These are phyloP conservation scores for Cyberlindnera maritima DNA, from an alignment of 805 yeast genomes.

Conservation along the genomic window DNA sequence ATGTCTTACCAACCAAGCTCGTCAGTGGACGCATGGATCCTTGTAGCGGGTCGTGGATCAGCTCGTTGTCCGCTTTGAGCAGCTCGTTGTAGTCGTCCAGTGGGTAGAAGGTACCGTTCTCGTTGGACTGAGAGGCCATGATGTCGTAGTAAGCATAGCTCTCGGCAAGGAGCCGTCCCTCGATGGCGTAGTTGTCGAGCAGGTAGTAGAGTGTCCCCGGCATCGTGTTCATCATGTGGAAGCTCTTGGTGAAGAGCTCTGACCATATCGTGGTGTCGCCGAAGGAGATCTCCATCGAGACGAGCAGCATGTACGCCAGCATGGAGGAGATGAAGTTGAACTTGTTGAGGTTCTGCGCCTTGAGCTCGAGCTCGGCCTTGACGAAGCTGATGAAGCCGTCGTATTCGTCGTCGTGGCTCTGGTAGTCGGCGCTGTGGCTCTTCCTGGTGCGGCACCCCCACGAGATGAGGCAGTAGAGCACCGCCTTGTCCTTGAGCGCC, in stretches of 20 bases:
- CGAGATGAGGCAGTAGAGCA: conserved; percentile 44
- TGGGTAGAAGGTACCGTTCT: conserved; percentile 29
- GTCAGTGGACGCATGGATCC: conserved; percentile 69
- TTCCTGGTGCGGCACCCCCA: conserved; percentile 44
- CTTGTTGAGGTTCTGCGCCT: conserved; percentile 23
- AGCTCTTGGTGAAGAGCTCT: conserved; percentile 18
- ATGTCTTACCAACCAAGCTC: conserved; percentile 47
- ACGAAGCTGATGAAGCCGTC: conserved; percentile 8
- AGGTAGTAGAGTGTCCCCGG: conserved; percentile 21
- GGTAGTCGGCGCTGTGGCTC: conserved; percentile 11
- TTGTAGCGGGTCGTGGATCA: conserved; percentile 55
- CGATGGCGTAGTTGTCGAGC: conserved; percentile 11
- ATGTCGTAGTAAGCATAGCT: conserved; percentile 25
- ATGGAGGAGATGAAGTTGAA: conserved; percentile 18
- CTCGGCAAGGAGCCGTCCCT: conserved; percentile 25
- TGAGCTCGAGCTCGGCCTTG: conserved; percentile 19
- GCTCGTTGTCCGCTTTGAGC: conserved; percentile 1
- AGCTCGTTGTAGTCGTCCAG: conserved; percentile 20
- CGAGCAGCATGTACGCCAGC: conserved; percentile 21
- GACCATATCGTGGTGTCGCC: conserved; percentile 26
- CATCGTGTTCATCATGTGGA: conserved; percentile 20
- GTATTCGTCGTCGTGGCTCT: conserved; percentile 19
- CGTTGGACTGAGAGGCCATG: conserved; percentile 26
- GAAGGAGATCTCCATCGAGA: conserved; percentile 24
- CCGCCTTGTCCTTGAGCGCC: conserved; percentile 41